Conservation (phyloP, 2,329 filamentous ascomycete genomes). For the Hypoxylon rubiginosum region DNA sequence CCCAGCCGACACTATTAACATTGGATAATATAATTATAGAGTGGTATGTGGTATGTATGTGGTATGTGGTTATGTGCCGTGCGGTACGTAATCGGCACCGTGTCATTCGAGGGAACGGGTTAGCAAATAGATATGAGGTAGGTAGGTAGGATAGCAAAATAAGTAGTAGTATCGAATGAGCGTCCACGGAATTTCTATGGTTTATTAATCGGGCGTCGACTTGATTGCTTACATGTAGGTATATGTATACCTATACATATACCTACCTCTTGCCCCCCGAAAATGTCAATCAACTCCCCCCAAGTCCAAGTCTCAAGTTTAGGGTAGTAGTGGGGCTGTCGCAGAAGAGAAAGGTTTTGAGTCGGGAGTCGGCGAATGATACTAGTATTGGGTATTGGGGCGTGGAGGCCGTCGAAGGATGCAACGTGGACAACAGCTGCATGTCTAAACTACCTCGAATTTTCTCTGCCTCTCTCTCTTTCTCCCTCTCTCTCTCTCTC, state of each 20-base stretch:
- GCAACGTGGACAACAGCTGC: constrained; percentile 42
- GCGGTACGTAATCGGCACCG: background rate
- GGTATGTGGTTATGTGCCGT: background rate
- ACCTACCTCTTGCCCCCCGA: background rate
- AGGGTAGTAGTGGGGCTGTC: constrained; percentile 23
- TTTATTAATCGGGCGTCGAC: too few relatives aligned
- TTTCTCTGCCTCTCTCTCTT: too few relatives aligned
- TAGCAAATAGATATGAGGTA: background rate
- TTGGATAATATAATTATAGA: constrained; percentile 22
- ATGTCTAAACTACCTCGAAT: constrained; percentile 25
- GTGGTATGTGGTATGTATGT: background rate
- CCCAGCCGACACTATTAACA: constrained; percentile 29
- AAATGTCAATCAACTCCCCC: constrained; percentile 9
- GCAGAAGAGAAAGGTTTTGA: constrained; percentile 27
- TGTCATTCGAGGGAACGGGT: background rate
- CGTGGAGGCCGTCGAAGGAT: constrained; percentile 29
- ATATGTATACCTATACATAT: too few relatives aligned
- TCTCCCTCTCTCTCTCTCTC: too few relatives aligned
- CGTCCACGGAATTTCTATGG: too few relatives aligned
- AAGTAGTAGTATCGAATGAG: too few relatives aligned
- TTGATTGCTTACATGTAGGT: too few relatives aligned
- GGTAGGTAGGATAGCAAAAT: too few relatives aligned
- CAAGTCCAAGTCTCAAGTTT: constrained; percentile 39
- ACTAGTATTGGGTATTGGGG: constrained; percentile 25
- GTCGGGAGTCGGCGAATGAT: constrained; percentile 29